Conservation (phyloP, 1,139 yeast species). For the Blastobotrys illinoisensis region DNA sequence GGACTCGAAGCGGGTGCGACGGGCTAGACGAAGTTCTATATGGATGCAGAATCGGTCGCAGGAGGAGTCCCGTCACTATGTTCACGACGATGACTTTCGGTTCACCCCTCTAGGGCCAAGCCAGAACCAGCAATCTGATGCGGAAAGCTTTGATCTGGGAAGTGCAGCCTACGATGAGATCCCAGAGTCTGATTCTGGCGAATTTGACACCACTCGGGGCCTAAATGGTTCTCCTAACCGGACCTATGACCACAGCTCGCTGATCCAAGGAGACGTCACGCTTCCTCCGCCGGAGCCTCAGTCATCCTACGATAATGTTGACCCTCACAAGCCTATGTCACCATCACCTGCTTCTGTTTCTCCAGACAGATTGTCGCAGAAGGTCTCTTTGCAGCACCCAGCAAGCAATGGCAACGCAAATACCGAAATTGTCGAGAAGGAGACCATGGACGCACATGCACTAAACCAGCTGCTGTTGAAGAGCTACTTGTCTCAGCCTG, state of each 20-base stretch:
- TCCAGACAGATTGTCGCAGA: background rate
- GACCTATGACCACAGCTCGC: conserved; percentile 3
- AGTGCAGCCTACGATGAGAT: conserved; percentile 3
- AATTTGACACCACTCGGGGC: background rate
- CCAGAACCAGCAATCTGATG: background rate
- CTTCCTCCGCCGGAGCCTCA: conserved; percentile 13
- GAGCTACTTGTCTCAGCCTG: background rate
- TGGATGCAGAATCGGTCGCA: conserved; percentile 15
- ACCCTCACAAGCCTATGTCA: conserved; percentile 18
- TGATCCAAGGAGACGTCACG: conserved; percentile 3
- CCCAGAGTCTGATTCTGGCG: background rate
- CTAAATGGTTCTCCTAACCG: background rate
- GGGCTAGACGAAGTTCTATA: conserved; percentile 15
- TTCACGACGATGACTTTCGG: background rate
- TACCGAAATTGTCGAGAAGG: background rate
- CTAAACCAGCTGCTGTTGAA: background rate
- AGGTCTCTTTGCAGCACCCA: conserved; percentile 1
- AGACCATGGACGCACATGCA: background rate
- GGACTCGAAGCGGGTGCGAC: background rate
- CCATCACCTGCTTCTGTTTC: conserved; percentile 14
- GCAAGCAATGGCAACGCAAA: background rate
- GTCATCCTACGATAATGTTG: conserved; percentile 5
- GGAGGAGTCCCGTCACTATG: background rate
- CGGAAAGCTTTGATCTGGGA: background rate
- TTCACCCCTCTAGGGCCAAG: conserved; percentile 6